Percentiles rank a stretch among this genome's conserved stretches.
phyloP scores from a whole-genome alignment of 345 rosid species.

The Salix suchowensis region DNA sequence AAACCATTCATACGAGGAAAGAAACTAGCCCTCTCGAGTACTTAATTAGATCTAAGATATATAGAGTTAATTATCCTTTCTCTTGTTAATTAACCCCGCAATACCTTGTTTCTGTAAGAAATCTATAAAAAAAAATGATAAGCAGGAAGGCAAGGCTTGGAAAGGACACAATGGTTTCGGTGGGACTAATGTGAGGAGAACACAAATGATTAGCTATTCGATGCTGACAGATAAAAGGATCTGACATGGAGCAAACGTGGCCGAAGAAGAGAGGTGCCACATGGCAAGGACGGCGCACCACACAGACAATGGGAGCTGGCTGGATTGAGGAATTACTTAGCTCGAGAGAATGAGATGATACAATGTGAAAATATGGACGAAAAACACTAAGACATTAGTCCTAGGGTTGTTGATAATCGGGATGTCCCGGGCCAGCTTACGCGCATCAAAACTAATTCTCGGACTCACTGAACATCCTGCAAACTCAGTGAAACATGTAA shows the following conservation, averaged over 20 bases:
- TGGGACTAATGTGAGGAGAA: slow-evolving; percentile 19
- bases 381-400: background rate
- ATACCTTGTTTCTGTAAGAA: background rate
- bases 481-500: too few species aligned
- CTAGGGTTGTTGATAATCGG: too few species aligned
- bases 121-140: background rate
- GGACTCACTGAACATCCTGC: too few species aligned
- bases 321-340: slow-evolving; percentile 15
- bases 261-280: background rate
- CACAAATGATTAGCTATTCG: slow-evolving; percentile 41
- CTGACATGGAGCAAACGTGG: slow-evolving; percentile 49
- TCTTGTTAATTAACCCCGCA: background rate
- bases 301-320: slow-evolving; percentile 54
- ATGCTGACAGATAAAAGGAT: slow-evolving; percentile 28
- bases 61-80: background rate
- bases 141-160: slow-evolving; percentile 1
- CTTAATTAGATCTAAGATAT: background rate
- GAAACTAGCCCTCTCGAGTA: background rate
- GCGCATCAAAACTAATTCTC: too few species aligned
- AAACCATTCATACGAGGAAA: background rate
- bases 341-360: background rate
- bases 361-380: background rate
- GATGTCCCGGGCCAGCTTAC: too few species aligned
- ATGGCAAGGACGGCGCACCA: slow-evolving; percentile 79
- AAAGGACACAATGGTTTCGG: slow-evolving; percentile 25